Conservation (phyloP, 441 rosid species). For the Populus hybrid region DNA sequence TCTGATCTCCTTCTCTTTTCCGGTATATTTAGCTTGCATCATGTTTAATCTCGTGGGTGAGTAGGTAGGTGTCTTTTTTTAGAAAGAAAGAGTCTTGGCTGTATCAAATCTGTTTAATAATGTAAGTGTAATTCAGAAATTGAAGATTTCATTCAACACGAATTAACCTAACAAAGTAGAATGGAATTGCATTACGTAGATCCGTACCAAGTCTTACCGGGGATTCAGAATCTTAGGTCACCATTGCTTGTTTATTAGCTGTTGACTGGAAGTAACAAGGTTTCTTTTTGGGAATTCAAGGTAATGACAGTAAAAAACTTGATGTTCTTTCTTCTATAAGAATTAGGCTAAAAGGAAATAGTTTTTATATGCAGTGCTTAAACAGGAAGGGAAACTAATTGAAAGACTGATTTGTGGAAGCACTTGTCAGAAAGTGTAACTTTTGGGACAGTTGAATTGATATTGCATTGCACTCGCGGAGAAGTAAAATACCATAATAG, state of each 20-base stretch:
- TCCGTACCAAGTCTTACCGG: too few species aligned
- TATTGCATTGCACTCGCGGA: neutral
- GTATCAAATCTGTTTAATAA: neutral
- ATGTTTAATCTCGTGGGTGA: neutral
- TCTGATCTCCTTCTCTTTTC: neutral
- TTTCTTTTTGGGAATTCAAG: neutral
- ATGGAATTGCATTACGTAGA: too few species aligned
- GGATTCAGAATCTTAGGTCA: neutral
- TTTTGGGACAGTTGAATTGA: neutral
- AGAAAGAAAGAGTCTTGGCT: neutral
- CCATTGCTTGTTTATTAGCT: neutral
- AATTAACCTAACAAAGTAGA: too few species aligned
- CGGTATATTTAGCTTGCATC: neutral
- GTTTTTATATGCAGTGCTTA: neutral
- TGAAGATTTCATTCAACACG: too few species aligned
- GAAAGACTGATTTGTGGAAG: neutral
- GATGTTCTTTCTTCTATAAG: neutral
- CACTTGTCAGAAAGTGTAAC: neutral
- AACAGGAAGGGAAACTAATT: neutral
- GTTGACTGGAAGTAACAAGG: neutral
- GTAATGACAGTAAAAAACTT: neutral
- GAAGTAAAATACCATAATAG: neutral
- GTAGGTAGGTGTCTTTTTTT: neutral
- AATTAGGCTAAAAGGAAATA: neutral
- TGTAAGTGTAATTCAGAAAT: too few species aligned